Conservation (phyloP, 306 rosid genomes). For the Inga laurina region DNA sequence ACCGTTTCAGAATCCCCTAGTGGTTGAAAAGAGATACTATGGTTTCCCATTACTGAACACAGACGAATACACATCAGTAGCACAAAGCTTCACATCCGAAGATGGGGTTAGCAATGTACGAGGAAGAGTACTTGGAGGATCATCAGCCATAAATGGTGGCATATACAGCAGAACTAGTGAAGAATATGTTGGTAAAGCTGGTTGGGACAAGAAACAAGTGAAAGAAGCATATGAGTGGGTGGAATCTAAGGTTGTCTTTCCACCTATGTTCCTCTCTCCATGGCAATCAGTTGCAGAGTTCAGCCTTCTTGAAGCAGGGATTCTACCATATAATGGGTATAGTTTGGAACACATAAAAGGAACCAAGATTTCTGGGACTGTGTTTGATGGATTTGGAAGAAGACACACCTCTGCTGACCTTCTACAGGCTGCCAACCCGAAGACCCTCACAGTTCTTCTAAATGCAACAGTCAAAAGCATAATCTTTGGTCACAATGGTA, state of each 20-base stretch:
- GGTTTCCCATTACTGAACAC: conserved; percentile 58
- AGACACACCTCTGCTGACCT: conserved; percentile 77
- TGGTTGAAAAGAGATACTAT: conserved; percentile 52
- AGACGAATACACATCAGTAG: conserved; percentile 55
- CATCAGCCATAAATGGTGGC: conserved; percentile 75
- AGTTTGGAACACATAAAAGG: conserved; percentile 70
- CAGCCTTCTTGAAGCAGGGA: conserved; percentile 75
- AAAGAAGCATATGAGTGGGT: conserved; percentile 69
- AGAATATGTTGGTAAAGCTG: conserved; percentile 51
- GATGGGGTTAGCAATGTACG: conserved; percentile 63
- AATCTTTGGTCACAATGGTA: conserved; percentile 53
- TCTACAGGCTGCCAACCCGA: conserved; percentile 56
- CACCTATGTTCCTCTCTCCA: conserved; percentile 52
- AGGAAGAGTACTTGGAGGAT: conserved; percentile 88
- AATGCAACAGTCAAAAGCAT: conserved; percentile 73
- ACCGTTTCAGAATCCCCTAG: conserved; percentile 64
- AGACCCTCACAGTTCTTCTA: conserved; percentile 55
- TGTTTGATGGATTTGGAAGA: conserved; percentile 58
- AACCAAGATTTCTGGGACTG: conserved; percentile 71
- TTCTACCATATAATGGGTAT: conserved; percentile 72
- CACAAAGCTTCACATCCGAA: conserved; percentile 64
- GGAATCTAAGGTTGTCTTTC: conserved; percentile 64
- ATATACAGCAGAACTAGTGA: conserved; percentile 79
- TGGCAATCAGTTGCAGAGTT: conserved; percentile 74
- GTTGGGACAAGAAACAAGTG: conserved; percentile 62